Conservation (phyloP, 768 basidiomycete species). For the Lyophyllum atratum region DNA sequence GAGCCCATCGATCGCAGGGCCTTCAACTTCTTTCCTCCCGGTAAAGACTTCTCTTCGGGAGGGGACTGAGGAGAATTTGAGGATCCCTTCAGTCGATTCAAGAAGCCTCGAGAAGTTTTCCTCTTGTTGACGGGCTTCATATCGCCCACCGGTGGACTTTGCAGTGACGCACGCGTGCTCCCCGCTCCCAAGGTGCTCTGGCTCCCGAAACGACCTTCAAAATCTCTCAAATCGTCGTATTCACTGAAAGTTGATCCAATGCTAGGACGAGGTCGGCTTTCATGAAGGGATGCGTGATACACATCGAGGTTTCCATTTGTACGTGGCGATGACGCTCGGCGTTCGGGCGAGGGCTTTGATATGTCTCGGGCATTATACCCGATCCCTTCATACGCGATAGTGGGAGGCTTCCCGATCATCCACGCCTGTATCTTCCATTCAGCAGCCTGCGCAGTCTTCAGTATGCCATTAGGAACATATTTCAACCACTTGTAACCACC, state of each 20-base stretch:
- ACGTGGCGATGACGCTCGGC: conserved; percentile 28
- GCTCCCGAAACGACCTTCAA: conserved; percentile 85
- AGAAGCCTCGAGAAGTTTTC: conserved; percentile 69
- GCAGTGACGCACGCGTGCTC: conserved; percentile 20
- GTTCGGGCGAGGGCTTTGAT: conserved; percentile 20
- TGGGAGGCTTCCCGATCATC: conserved; percentile 96
- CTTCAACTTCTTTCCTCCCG: conserved; percentile 60
- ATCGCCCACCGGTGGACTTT: conserved; percentile 31
- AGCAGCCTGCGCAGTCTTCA: conserved; percentile 94
- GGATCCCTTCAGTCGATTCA: conserved; percentile 59
- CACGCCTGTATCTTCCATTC: conserved; percentile 98
- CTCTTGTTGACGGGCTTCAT: conserved; percentile 41
- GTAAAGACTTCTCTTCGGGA: conserved; percentile 37
- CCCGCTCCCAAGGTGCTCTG: conserved; percentile 67
- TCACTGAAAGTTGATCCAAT: conserved; percentile 79
- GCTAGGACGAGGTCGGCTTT: conserved; percentile 62
- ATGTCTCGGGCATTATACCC: conserved; percentile 62
- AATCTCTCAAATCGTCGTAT: conserved; percentile 86
- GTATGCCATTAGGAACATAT: conserved; percentile 89
- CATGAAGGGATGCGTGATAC: conserved; percentile 35
- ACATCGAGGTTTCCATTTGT: conserved; percentile 28
- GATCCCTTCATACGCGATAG: conserved; percentile 82
- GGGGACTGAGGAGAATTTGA: conserved; percentile 45
- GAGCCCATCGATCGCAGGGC: conserved; percentile 82
- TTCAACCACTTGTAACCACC: conserved; percentile 96